A percentile compares a stretch with the other conserved stretches of the same genome.
Evolutionary conservation across 164 flowering plant genomes (phyloP).

Genomic region (Chloranthus sessilifolius): DNA sequence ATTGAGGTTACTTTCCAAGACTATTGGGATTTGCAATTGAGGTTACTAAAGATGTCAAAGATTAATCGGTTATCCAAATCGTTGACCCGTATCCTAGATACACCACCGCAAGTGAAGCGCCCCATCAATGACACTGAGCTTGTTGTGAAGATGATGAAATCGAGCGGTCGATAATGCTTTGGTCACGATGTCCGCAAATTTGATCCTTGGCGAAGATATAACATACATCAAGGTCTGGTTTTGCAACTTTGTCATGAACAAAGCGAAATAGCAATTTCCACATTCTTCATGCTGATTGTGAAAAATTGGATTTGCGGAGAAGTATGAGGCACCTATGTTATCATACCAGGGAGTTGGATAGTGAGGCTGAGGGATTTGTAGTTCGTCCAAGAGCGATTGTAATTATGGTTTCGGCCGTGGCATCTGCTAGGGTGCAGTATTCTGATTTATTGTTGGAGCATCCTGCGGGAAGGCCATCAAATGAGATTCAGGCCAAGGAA

Average conservation of each 20-base stretch:
- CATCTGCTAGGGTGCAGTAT: neutral
- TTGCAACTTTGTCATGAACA: neutral
- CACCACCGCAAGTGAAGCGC: neutral
- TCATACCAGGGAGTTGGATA: neutral
- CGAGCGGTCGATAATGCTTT: neutral
- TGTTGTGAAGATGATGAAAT: neutral
- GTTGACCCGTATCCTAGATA: too few relatives aligned
- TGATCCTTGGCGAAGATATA: neutral
- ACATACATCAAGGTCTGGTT: neutral
- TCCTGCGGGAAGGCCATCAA: neutral
- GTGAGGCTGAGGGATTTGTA: neutral
- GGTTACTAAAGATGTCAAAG: too few relatives aligned
- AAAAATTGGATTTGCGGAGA: neutral
- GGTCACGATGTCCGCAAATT: neutral
- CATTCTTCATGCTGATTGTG: neutral
- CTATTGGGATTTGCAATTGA: too few relatives aligned
- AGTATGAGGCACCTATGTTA: too few relatives aligned
- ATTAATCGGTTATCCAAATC: too few relatives aligned
- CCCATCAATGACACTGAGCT: neutral
- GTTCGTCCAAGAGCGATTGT: too few relatives aligned
- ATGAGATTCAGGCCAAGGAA: neutral
- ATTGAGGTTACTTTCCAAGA: too few relatives aligned
- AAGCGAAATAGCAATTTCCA: neutral
- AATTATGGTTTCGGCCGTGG: neutral
- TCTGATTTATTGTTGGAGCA: neutral